phyloP scores from a whole-genome alignment of 129 eudicot genomes.

The Centella asiatica region DNA sequence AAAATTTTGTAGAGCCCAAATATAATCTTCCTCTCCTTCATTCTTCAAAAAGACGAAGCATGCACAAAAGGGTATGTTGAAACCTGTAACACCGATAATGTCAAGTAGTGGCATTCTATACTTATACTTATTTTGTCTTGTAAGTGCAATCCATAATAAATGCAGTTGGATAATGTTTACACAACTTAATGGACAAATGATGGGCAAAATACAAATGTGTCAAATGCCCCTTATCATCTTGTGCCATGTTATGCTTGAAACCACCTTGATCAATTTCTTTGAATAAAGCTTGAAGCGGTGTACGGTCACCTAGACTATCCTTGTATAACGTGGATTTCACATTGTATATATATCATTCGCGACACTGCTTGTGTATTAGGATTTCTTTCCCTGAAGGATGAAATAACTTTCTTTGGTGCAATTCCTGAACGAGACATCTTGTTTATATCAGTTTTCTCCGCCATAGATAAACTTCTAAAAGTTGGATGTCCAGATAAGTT shows the following conservation, averaged over 20 bases:
- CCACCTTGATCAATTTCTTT: constrained; percentile 15
- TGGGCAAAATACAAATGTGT: constrained; percentile 6
- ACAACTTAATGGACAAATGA: constrained; percentile 7
- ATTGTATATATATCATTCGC: background rate
- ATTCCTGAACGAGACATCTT: background rate
- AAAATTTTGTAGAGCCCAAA: background rate
- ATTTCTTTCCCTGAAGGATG: background rate
- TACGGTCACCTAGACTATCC: background rate
- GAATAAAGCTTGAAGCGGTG: constrained; percentile 9
- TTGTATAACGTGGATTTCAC: background rate
- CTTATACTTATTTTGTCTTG: constrained; percentile 14
- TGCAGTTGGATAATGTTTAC: background rate
- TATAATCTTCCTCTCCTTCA: constrained; percentile 1
- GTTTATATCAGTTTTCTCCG: background rate
- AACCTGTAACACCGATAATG: constrained; percentile 18
- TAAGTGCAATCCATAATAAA: constrained; percentile 32
- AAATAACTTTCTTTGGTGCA: background rate
- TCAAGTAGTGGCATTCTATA: constrained; percentile 16
- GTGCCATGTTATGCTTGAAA: background rate
- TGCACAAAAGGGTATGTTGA: constrained; percentile 13
- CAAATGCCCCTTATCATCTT: background rate
- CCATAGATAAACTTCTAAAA: background rate
- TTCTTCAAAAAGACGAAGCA: constrained; percentile 8
- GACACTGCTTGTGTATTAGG: background rate
- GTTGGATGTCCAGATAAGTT: background rate